Evolutionary conservation across 2,329 filamentous ascomycete genomes (phyloP), one percentile per base, ranked within the genome.

Genomic region (Didymella exigua): DNA sequence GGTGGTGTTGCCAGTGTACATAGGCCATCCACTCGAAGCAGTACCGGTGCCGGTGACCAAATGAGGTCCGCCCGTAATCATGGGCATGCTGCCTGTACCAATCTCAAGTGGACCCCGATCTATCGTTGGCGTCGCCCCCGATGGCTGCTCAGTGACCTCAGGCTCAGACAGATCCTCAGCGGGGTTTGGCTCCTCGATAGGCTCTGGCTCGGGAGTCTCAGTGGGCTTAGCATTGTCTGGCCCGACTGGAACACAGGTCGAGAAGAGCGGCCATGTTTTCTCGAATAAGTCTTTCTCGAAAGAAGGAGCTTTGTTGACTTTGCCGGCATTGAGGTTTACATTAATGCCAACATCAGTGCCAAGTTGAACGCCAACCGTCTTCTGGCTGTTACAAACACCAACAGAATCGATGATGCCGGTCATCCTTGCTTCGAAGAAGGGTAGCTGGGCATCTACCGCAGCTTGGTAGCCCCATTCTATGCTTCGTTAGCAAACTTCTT

Each of bases 391-490:
- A 19, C 63, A 66, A 18, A 66, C 61, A 36, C 63, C 63, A 8
- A 48, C 21, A 8, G 42, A 38, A 21, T 63, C 56, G 27, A 53
- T 37, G 6, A 58, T 37, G 7, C 54, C 63, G 11, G 49, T 45
- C 45, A 66, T 49, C 11, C 47, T 53, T 4, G 64, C 62, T 33
- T 63, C 56, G 26, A 63, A 58, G 29, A 61, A 67, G 10, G 64
- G 64, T 14, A 67, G 51, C 19, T 63, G 49, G 21, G 64, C 62
- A 10, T 65, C 64, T 6, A 67, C 43, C 27, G 56, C 40, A 10
- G 62, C 64, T 58, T 65, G 59, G 29, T 63, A 67, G 7, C 64
- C 64, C 62, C 62, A 67, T 30, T 45, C 56, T 61, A 9, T 5
- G 41, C 3, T 14, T 11, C 10, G 34, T 59, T n/a, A 58, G 55